Evolutionary conservation across 352 stramenopile species (phyloP).

Genomic region (Poterioochromonas sp.): DNA sequence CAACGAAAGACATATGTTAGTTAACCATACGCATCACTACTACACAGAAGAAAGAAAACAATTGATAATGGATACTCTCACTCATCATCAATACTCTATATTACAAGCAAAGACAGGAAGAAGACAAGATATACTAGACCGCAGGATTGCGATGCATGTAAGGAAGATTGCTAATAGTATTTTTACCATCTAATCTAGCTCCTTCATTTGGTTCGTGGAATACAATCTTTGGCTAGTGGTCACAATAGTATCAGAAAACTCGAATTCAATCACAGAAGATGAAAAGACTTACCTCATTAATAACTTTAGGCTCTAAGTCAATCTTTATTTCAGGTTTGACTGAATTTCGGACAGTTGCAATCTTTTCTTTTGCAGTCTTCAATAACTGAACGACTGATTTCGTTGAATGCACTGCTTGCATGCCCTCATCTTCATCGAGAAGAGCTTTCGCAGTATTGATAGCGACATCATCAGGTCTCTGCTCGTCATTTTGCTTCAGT

Average conservation of each 20-base stretch:
- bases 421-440: background rate
- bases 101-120: too few species aligned
- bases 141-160: slow-evolving; percentile 87
- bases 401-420: slow-evolving; percentile 19
- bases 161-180: slow-evolving; percentile 69
- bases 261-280: background rate
- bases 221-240: slow-evolving; percentile 63
- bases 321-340: slow-evolving; percentile 39
- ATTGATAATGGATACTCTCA: too few species aligned
- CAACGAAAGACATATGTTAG: too few species aligned
- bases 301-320: slow-evolving; percentile 42
- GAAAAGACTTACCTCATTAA: slow-evolving; percentile 26
- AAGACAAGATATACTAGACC: slow-evolving; percentile 51
- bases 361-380: slow-evolving; percentile 14
- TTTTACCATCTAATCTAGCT: slow-evolving; percentile 63
- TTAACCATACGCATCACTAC: too few species aligned
- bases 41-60: too few species aligned
- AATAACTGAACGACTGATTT: slow-evolving; percentile 12
- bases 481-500: slow-evolving; percentile 29
- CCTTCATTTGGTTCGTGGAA: slow-evolving; percentile 77
- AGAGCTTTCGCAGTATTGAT: slow-evolving; percentile 7
- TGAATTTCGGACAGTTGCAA: background rate
- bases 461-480: background rate
- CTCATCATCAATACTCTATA: too few species aligned
- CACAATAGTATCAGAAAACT: background rate